phyloP scores from a whole-genome alignment of 257 asterid species.

The Cordia subcordata region DNA sequence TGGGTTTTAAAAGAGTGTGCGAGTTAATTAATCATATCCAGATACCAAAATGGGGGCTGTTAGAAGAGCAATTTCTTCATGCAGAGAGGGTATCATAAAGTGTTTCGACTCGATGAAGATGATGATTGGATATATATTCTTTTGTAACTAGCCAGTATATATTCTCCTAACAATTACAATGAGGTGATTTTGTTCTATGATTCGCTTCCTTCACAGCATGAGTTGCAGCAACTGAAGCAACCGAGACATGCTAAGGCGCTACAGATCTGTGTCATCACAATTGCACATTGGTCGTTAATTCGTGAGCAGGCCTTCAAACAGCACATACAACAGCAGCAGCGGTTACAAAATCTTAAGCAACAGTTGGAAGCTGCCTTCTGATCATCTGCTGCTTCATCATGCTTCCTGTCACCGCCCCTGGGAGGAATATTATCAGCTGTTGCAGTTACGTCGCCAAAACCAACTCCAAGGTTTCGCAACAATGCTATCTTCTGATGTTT shows the following conservation, averaged over 20 bases:
- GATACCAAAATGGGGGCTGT: not conserved
- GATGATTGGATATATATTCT: slow-evolving; percentile 8
- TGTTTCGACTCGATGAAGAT: slow-evolving; percentile 16
- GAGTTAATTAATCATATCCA: not conserved
- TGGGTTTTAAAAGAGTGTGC: not conserved
- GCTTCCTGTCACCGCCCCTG: slow-evolving; percentile 31
- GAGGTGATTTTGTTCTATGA: not conserved
- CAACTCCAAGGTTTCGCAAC: slow-evolving; percentile 39
- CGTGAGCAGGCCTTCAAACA: slow-evolving; percentile 55
- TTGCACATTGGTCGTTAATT: slow-evolving; percentile 68
- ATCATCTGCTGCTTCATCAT: slow-evolving; percentile 56
- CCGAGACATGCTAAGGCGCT: slow-evolving; percentile 72
- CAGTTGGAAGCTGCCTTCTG: slow-evolving; percentile 56
- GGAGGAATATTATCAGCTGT: slow-evolving; percentile 65
- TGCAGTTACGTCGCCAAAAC: slow-evolving; percentile 70
- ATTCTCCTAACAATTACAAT: not conserved
- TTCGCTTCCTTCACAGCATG: slow-evolving; percentile 50
- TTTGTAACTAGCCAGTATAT: not conserved
- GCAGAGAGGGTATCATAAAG: slow-evolving; percentile 16
- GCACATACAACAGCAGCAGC: slow-evolving; percentile 89
- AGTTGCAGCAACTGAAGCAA: slow-evolving; percentile 53
- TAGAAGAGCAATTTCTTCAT: slow-evolving; percentile 6
- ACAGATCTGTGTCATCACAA: slow-evolving; percentile 56
- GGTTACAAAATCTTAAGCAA: slow-evolving; percentile 52
- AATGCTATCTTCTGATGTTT: slow-evolving; percentile 23